phyloP scores from a whole-genome alignment of 352 stramenopile species.

The Phytopythium sindhum region DNA sequence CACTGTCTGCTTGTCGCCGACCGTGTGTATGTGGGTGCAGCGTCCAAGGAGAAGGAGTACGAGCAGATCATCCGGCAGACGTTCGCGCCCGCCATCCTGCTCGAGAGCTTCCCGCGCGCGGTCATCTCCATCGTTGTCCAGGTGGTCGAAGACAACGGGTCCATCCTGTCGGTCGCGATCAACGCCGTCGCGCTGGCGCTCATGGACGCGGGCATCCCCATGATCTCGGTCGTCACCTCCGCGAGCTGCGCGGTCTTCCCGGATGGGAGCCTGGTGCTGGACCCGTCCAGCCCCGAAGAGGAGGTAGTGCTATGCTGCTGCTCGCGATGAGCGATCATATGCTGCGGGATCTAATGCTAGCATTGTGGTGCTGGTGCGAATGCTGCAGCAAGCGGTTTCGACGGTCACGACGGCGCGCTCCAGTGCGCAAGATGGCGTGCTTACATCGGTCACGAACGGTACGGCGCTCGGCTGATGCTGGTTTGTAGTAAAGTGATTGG shows the following conservation, averaged over 20 bases:
- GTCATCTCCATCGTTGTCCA: slow-evolving; percentile 86
- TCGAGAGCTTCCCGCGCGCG: slow-evolving; percentile 71
- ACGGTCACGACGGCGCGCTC: slow-evolving; percentile 64
- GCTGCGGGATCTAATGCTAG: not conserved
- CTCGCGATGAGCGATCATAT: not conserved
- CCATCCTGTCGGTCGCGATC: slow-evolving; percentile 76
- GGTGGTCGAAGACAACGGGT: slow-evolving; percentile 82
- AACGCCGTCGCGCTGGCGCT: slow-evolving; percentile 76
- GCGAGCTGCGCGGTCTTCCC: slow-evolving; percentile 62
- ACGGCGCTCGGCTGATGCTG: not conserved
- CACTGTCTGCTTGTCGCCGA: not conserved
- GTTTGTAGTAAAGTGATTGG: not conserved
- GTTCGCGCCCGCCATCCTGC: slow-evolving; percentile 65
- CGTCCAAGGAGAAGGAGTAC: slow-evolving; percentile 82
- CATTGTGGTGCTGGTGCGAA: not conserved
- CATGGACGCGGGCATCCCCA: slow-evolving; percentile 78
- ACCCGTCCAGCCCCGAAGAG: slow-evolving; percentile 67
- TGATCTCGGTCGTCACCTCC: slow-evolving; percentile 65
- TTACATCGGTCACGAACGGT: slow-evolving; percentile 77
- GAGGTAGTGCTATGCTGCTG: slow-evolving; percentile 29
- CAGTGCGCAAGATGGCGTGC: slow-evolving; percentile 61
- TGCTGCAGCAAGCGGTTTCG: slow-evolving; percentile 44
- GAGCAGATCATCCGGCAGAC: slow-evolving; percentile 79
- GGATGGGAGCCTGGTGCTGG: slow-evolving; percentile 64
- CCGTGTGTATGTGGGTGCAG: slow-evolving; percentile 16